These are phyloP conservation scores for Cadophora sp. DNA, from an alignment of 2,329 filamentous ascomycete genomes.

Conservation along the genomic window DNA sequence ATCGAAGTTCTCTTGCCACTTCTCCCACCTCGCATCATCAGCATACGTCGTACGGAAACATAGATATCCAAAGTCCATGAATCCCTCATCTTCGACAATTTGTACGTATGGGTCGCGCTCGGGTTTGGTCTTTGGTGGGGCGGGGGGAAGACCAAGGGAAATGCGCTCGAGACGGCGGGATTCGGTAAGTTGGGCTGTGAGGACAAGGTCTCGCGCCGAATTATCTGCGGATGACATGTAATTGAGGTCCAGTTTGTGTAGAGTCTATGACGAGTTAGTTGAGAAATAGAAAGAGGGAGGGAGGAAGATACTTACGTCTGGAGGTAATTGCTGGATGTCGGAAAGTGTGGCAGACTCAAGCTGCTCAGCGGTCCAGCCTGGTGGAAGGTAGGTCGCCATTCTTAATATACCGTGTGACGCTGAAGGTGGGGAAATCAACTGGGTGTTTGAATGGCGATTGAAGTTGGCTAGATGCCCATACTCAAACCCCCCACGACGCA, in stretches of 20 bases:
- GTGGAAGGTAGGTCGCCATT: slow-evolving; percentile 14
- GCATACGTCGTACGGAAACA: slow-evolving; percentile 17
- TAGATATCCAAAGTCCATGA: slow-evolving; percentile 19
- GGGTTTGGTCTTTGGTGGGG: slow-evolving; percentile 18
- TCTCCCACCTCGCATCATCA: slow-evolving; percentile 19
- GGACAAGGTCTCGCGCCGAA: slow-evolving; percentile 18
- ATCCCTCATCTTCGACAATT: slow-evolving; percentile 19
- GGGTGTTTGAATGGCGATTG: slow-evolving; percentile 7
- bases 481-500: background rate
- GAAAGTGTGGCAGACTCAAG: slow-evolving; percentile 12
- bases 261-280: slow-evolving; percentile 12
- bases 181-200: slow-evolving; percentile 18
- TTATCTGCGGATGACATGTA: slow-evolving; percentile 20
- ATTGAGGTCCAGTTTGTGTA: slow-evolving; percentile 14
- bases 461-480: slow-evolving; percentile 7
- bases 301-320: slow-evolving; percentile 11
- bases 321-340: slow-evolving; percentile 16
- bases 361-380: slow-evolving; percentile 9
- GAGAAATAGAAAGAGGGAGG: slow-evolving; percentile 12
- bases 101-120: slow-evolving; percentile 18
- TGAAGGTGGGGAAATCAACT: slow-evolving; percentile 10
- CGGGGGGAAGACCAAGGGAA: slow-evolving; percentile 18
- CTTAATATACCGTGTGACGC: slow-evolving; percentile 9
- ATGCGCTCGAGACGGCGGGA: slow-evolving; percentile 21
- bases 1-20: slow-evolving; percentile 17